Conservation (phyloP, 23 red algal genomes). For the Gracilaria domingensis region DNA sequence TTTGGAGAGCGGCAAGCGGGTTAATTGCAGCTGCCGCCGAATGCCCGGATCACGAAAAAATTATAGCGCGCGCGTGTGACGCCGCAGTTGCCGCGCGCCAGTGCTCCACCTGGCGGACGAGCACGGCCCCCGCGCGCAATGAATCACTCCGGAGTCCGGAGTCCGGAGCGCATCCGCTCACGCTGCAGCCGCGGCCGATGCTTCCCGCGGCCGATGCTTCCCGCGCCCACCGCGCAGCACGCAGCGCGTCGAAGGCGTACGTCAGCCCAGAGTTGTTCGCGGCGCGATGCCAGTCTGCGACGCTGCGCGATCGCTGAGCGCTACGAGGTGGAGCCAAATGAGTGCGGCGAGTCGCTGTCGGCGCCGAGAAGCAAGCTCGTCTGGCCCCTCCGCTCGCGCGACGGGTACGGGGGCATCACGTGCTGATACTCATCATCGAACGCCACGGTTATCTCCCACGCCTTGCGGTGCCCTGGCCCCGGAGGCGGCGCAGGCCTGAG, state of each 20-base stretch:
- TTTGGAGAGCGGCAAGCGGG: not conserved
- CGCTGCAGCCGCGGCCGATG: too few species aligned
- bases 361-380: not conserved
- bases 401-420: conserved; percentile 17
- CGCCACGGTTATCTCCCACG: conserved; percentile 30
- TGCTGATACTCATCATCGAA: conserved; percentile 35
- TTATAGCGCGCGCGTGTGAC: not conserved
- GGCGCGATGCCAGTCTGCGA: too few species aligned
- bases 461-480: not conserved
- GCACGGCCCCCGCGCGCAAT: too few species aligned
- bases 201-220: too few species aligned
- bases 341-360: not conserved
- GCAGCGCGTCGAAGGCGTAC: too few species aligned
- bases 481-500: conserved; percentile 25
- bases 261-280: too few species aligned
- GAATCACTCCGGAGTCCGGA: too few species aligned
- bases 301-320: not conserved
- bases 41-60: not conserved
- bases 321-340: not conserved
- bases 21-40: not conserved
- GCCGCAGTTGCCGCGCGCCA: too few species aligned
- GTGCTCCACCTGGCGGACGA: too few species aligned
- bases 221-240: too few species aligned
- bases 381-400: not conserved
- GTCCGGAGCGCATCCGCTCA: too few species aligned